These are phyloP conservation scores for Pichia scutulata DNA, from an alignment of 805 yeast species.

Conservation along the genomic window DNA sequence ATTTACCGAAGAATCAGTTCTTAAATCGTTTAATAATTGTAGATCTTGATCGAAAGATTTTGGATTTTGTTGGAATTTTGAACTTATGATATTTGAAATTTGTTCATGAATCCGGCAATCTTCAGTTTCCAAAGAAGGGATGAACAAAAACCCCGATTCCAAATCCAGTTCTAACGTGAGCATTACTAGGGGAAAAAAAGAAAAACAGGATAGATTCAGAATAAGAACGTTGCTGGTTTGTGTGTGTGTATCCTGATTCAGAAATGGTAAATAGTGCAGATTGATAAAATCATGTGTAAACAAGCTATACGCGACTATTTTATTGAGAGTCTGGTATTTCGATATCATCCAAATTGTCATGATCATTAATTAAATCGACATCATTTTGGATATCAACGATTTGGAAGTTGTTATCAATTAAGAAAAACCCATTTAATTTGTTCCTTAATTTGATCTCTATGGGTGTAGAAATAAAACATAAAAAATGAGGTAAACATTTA, in stretches of 20 bases:
- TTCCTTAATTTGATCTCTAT: slow-evolving; percentile 8
- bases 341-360: background rate
- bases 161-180: background rate
- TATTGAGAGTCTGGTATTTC: slow-evolving; percentile 13
- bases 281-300: too few relatives aligned
- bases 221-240: too few relatives aligned
- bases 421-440: slow-evolving; percentile 6
- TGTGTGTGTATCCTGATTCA: too few relatives aligned
- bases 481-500: slow-evolving; percentile 21
- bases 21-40: slow-evolving; percentile 33
- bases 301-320: too few relatives aligned
- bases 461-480: slow-evolving; percentile 13
- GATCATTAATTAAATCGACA: background rate
- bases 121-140: slow-evolving; percentile 33
- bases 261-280: too few relatives aligned
- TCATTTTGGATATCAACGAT: slow-evolving; percentile 11
- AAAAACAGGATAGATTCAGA: too few relatives aligned
- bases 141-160: slow-evolving; percentile 21
- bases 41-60: slow-evolving; percentile 27
- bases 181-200: background rate
- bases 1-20: slow-evolving; percentile 24
- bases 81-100: slow-evolving; percentile 28
- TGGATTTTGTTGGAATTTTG: slow-evolving; percentile 33
- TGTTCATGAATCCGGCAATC: background rate
- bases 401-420: slow-evolving; percentile 9